Base-by-base conservation (phyloP, 441 rosid genomes). In the Gossypium davidsonii region DNA sequence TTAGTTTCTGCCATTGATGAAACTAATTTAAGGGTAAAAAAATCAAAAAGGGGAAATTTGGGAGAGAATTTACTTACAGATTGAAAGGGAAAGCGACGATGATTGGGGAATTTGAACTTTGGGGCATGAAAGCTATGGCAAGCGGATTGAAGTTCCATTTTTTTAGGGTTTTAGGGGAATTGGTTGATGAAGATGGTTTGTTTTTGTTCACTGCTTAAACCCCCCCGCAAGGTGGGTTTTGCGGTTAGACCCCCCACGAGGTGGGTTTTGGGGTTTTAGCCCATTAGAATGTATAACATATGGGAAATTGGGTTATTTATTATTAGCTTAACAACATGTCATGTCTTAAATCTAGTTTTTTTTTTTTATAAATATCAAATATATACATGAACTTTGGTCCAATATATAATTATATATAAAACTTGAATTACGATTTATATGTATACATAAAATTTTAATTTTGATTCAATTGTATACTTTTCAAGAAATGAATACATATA, bases 61-160 rank as follows among this genome's bases (percentile, higher is more conserved):
- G 14, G 6, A 21, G 39, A 66, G 56, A 34, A 46, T 46, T 72
- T 1, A 73, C 87, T 81, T 77, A 87, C 96, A 76, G 18, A 20
- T 57, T 21, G 76, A 72, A 8, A 68, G 28, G 52, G 42, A 17
- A 77, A 67, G 26, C 60, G 75, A 49, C 61, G 25, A 20, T 55
- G 60, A 61, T 23, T 71, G 58, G 79, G 63, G 9, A 81, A 66
- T 49, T 71, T 60, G 76, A 81, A 63, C 55, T 80, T 81, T 2
- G 86, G 86, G 3, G 80, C 61, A 26, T 78, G 71, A 68, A 81
- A 49, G 7, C 92, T 88, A 6, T 79, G 65, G 75, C 85, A 85
- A 76, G 82, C 79, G 1, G 91, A 80, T 78, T 84, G 87, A 62
- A 81, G 57, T 23, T 73, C 87, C 95, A 88, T 34, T 88, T 23